phyloP scores from a whole-genome alignment of 768 basidiomycete genomes.

The Macrolepiota albuminosa region DNA sequence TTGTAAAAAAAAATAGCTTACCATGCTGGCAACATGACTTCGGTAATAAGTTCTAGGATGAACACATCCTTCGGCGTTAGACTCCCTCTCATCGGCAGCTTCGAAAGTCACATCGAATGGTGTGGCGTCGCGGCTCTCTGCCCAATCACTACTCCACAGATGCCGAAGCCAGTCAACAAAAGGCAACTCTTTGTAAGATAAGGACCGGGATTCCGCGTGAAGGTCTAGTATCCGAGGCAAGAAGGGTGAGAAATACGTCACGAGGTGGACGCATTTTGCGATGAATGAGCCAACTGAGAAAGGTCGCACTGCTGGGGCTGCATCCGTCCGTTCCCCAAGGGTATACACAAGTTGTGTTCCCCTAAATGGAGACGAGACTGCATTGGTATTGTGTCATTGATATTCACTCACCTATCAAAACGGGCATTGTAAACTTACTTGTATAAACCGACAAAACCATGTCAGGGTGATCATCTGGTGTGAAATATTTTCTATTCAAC shows the following conservation, averaged over 20 bases:
- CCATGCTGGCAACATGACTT: background rate
- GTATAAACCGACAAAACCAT: background rate
- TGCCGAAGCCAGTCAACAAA: slow-evolving; percentile 28
- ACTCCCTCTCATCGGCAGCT: slow-evolving; percentile 38
- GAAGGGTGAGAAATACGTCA: slow-evolving; percentile 37
- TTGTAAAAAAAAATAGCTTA: background rate
- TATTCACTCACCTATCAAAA: background rate
- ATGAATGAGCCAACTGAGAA: background rate
- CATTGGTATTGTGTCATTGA: background rate
- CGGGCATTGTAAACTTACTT: background rate
- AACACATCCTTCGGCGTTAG: slow-evolving; percentile 27
- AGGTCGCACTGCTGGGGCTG: background rate
- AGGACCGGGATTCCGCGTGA: slow-evolving; percentile 36
- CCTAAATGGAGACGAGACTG: slow-evolving; percentile 1
- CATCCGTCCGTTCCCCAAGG: background rate
- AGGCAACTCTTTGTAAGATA: slow-evolving; percentile 36
- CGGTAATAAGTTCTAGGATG: background rate
- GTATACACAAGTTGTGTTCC: background rate
- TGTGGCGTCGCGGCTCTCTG: slow-evolving; percentile 38
- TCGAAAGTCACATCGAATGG: slow-evolving; percentile 46
- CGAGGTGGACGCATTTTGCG: background rate
- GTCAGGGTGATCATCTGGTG: slow-evolving; percentile 1
- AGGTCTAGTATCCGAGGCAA: slow-evolving; percentile 33
- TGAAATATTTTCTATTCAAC: background rate
- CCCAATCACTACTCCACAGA: slow-evolving; percentile 46